Percentiles rank a stretch among this genome's conserved stretches.
Conservation (phyloP, 805 yeast genomes). For the Metschnikowia dekortorum region DNA sequence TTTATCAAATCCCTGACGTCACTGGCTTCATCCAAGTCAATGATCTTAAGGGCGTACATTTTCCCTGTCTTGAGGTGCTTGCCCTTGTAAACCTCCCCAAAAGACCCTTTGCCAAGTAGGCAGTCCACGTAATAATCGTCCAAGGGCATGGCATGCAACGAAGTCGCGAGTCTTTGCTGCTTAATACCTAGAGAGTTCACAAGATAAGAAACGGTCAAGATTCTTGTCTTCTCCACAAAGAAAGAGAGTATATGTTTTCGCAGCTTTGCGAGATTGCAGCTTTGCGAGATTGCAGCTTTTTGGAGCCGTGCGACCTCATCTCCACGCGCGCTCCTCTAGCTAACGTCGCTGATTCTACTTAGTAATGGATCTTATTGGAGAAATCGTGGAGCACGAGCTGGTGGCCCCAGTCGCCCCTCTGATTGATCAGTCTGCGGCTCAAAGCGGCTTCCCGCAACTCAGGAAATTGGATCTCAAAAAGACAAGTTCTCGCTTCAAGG, state of each 20-base stretch:
- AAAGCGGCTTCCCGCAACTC: constrained; percentile 36
- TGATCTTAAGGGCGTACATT: constrained; percentile 79
- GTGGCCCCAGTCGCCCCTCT: constrained; percentile 24
- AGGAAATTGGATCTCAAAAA: constrained; percentile 24
- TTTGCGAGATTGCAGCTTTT: constrained; percentile 2
- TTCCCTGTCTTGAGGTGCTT: constrained; percentile 23
- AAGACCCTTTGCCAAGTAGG: constrained; percentile 69
- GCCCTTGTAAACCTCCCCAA: constrained; percentile 82
- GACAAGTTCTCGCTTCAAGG: constrained; percentile 10
- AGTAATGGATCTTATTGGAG: constrained; percentile 65
- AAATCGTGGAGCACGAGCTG: constrained; percentile 61
- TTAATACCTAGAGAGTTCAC: neutral
- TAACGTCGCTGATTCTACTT: neutral
- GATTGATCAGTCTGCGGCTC: constrained; percentile 9
- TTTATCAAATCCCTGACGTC: constrained; percentile 66
- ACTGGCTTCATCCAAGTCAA: constrained; percentile 72
- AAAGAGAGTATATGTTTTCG: neutral
- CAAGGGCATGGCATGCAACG: constrained; percentile 9
- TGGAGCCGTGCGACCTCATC: neutral
- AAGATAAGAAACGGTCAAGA: neutral
- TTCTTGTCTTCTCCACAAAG: constrained; percentile 1
- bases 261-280: constrained; percentile 5
- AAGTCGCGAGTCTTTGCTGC: neutral
- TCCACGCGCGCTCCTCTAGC: neutral
- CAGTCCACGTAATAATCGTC: constrained; percentile 16